These are phyloP conservation scores for Fusarium equiseti DNA, from an alignment of 2,329 filamentous ascomycete genomes.

Conservation along the genomic window DNA sequence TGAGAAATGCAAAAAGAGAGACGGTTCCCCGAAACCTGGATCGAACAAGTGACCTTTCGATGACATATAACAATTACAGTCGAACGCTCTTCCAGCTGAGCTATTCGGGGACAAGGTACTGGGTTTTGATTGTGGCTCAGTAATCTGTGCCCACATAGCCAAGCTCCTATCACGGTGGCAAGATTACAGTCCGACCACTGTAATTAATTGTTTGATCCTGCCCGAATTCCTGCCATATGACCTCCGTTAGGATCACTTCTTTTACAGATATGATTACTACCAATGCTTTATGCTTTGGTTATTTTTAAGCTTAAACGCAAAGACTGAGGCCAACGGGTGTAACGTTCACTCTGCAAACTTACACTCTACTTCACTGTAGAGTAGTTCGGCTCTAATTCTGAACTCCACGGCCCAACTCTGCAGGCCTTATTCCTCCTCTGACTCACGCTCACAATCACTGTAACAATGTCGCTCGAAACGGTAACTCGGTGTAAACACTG, in stretches of 20 bases:
- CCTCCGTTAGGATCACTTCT: background rate
- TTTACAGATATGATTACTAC: background rate
- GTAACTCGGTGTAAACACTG: slow-evolving; percentile 26
- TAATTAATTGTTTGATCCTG: background rate
- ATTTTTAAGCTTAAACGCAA: background rate
- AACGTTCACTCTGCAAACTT: background rate
- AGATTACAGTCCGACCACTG: background rate
- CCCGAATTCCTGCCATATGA: background rate
- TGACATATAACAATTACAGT: slow-evolving; percentile 35
- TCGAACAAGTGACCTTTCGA: slow-evolving; percentile 44
- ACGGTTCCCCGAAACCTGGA: slow-evolving; percentile 38
- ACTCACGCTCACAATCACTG: background rate
- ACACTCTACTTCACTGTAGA: background rate
- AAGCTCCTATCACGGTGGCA: rapidly evolving
- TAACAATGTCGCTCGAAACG: slow-evolving; percentile 18
- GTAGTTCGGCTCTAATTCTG: slow-evolving; percentile 9
- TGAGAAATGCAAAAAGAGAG: slow-evolving; percentile 2
- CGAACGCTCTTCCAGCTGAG: slow-evolving; percentile 43
- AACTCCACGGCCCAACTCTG: background rate
- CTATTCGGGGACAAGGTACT: slow-evolving; percentile 38
- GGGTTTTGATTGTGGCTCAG: background rate
- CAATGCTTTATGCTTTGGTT: rapidly evolving
- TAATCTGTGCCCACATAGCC: rapidly evolving
- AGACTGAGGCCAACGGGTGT: too few relatives aligned
- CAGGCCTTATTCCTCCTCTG: background rate